Evolutionary conservation across 179 eudicot species (phyloP).

Genomic region (Carnegiea gigantea): DNA sequence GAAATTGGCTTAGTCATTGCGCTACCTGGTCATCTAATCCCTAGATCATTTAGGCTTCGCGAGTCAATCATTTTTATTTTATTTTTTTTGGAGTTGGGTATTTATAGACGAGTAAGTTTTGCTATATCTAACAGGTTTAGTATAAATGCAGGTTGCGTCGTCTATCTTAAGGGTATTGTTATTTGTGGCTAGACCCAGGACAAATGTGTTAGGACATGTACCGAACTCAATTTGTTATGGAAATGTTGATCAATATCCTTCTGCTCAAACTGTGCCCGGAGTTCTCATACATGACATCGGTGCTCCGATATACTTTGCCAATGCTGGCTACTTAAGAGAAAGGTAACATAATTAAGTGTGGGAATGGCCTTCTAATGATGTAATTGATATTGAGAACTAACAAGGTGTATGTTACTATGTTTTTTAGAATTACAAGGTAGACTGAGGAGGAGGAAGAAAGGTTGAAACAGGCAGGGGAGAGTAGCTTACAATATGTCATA

Average conservation of each 20-base stretch:
- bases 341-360: constrained; percentile 39
- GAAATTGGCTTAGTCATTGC: too few species aligned
- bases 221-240: constrained; percentile 71
- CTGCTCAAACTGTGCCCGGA: constrained; percentile 67
- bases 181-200: constrained; percentile 79
- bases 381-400: background rate
- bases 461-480: constrained; percentile 54
- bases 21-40: too few species aligned
- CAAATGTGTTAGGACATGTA: constrained; percentile 62
- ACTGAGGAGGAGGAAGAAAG: constrained; percentile 91
- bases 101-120: too few species aligned
- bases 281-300: constrained; percentile 75
- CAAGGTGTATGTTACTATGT: background rate
- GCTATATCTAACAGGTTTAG: too few species aligned
- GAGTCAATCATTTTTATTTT: too few species aligned
- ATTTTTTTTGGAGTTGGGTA: too few species aligned
- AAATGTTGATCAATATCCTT: constrained; percentile 82
- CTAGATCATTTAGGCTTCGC: too few species aligned
- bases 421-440: constrained; percentile 79
- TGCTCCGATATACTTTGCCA: constrained; percentile 89
- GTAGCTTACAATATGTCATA: constrained; percentile 57
- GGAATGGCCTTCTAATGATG: background rate
- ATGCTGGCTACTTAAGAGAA: constrained; percentile 82
- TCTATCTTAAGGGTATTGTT: constrained; percentile 73
- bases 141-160: constrained; percentile 55